Conservation (phyloP, 805 yeast genomes). For the Saccharomycopsis fibuligera region DNA sequence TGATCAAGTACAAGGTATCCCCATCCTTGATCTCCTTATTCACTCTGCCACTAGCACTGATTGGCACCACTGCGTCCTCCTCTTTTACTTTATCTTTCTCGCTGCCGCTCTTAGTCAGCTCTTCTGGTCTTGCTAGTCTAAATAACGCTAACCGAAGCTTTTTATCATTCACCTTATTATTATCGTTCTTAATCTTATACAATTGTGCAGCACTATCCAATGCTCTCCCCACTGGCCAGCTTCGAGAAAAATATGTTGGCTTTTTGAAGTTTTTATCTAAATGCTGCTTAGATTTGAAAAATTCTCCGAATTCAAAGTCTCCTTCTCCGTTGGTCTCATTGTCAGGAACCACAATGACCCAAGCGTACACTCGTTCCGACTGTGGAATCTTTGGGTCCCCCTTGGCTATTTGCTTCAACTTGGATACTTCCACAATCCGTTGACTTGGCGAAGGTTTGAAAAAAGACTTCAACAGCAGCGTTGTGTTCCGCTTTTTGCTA, state of each 20-base stretch:
- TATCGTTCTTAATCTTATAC: constrained; percentile 42
- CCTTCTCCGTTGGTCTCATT: constrained; percentile 21
- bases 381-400: constrained; percentile 43
- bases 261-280: constrained; percentile 22
- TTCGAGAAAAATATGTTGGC: constrained; percentile 42
- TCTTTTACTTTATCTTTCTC: constrained; percentile 16
- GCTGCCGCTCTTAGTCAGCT: constrained; percentile 30
- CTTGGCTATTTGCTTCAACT: constrained; percentile 40
- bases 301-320: constrained; percentile 10
- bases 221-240: constrained; percentile 56
- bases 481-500: background rate
- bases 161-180: constrained; percentile 39
- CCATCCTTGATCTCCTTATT: constrained; percentile 38
- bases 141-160: constrained; percentile 44
- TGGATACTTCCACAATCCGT: constrained; percentile 30
- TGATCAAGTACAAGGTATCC: constrained; percentile 45
- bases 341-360: constrained; percentile 26
- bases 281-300: constrained; percentile 2
- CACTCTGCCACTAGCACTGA: constrained; percentile 37
- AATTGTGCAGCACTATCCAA: constrained; percentile 46
- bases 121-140: constrained; percentile 27
- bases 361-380: constrained; percentile 43
- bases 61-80: constrained; percentile 26
- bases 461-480: background rate
- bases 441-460: background rate